Evolutionary conservation across 2,329 filamentous ascomycete species (phyloP), one percentile per base, ranked within the genome.

Genomic region (Sordariomycetes sp.): DNA sequence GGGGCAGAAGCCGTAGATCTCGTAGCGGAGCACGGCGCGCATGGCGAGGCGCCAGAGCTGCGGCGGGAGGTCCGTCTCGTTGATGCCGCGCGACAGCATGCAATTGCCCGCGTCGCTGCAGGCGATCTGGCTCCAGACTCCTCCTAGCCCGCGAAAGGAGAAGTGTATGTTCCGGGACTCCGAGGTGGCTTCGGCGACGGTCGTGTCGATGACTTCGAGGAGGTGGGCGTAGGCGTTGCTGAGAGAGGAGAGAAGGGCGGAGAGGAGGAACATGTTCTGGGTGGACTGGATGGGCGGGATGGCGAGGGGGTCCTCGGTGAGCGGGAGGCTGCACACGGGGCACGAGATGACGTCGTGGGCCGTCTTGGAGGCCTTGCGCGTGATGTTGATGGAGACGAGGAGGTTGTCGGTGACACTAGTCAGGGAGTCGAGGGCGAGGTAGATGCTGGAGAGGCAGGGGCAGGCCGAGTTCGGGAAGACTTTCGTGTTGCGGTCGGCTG

Each of bases 231-330:
- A 85, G 8, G 78, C 77, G 64, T 81, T 77, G 56, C 76, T 79
- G 52, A 80, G 74, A 10, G 78, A 77, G 1, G 80, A 80, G 3
- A 85, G 69, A 34, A 85, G 72, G 1, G 80, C 76, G 7, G 75
- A 78, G 3, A 85, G 69, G 56, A 81, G 71, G 79, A 84, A 83
- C 54, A 77, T 71, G 63, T 75, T 82, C 64, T 84, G 81, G 60
- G 81, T 78, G 34, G 72, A 62, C 55, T 78, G 74, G 55, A 82
- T 73, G 24, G 74, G 70, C 1, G 72, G 69, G 1, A 68, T 65
- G 34, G 66, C 61, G 28, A 62, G 61, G 1, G 67, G 62, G 6
- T 74, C 69, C 8, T 69, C 63, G 17, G 71, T 52, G 35, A 70
- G 57, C 15, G 48, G 13, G 36, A 69, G 66, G 55, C 73, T 74